These are phyloP conservation scores for Aspergillus bombycis DNA, from an alignment of 2,329 filamentous ascomycete species.

Conservation along the genomic window DNA sequence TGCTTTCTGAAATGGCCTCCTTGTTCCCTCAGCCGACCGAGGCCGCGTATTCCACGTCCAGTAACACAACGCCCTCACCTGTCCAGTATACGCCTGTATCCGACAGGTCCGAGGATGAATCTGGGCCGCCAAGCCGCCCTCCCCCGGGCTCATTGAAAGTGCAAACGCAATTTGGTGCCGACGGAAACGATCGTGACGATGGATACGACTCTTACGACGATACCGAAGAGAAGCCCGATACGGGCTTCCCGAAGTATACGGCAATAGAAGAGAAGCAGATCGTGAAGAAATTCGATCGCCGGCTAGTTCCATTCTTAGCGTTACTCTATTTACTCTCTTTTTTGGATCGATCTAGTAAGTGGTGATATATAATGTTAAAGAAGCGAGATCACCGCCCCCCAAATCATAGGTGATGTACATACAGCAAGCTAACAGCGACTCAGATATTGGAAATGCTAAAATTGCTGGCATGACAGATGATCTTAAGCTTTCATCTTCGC, in stretches of 20 bases:
- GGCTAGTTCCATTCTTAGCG: slow-evolving; percentile 78
- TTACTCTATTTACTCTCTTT: slow-evolving; percentile 84
- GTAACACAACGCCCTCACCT: slow-evolving; percentile 27
- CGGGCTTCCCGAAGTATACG: slow-evolving; percentile 40
- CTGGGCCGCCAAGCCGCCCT: slow-evolving; percentile 17
- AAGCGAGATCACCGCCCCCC: not conserved
- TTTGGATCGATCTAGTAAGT: slow-evolving; percentile 79
- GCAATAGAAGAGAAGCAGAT: slow-evolving; percentile 73
- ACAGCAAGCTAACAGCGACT: slow-evolving; percentile 14
- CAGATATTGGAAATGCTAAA: slow-evolving; percentile 65
- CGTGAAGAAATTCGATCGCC: slow-evolving; percentile 74
- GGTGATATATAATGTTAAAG: not conserved
- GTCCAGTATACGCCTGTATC: slow-evolving; percentile 40
- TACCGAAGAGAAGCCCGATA: slow-evolving; percentile 18
- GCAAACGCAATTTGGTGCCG: slow-evolving; percentile 37
- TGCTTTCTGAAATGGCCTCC: slow-evolving; percentile 25
- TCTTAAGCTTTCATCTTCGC: slow-evolving; percentile 55
- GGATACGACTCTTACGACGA: slow-evolving; percentile 33
- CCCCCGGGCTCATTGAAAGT: slow-evolving; percentile 30
- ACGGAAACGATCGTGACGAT: slow-evolving; percentile 27
- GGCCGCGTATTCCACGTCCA: slow-evolving; percentile 31
- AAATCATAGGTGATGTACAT: slow-evolving; percentile 9
- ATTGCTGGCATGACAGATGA: slow-evolving; percentile 61
- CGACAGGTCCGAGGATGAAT: slow-evolving; percentile 32
- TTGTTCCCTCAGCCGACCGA: slow-evolving; percentile 29